Evolutionary conservation across 306 rosid genomes (phyloP), one percentile per base, ranked within the genome.

Genomic region (Quercus rubra): DNA sequence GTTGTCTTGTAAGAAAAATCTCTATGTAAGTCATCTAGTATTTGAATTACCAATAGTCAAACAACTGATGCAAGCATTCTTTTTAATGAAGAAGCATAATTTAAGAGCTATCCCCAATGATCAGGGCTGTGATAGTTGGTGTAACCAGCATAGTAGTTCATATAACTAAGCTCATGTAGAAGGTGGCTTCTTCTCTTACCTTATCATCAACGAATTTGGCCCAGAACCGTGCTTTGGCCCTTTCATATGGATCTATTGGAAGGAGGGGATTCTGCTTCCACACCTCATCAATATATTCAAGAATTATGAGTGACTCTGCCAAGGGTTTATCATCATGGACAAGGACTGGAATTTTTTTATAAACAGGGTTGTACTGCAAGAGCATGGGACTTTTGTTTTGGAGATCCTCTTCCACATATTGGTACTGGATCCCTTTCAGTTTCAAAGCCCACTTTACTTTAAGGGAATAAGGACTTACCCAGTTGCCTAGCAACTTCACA

Each of bases 261-360:
- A 89, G 87, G 77, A 86, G 81, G n/a, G 89, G 85, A 74, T 80
- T 83, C 27, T 77, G 87, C 70, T 81, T 81, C 87, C 89, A 84
- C 14, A 72, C 77, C 58, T 89, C 90, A 5, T 85, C 89, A 11
- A 86, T 81, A 81, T 82, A 89, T 74, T 86, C 85, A 23, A 86
- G 55, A 61, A 85, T 86, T 51, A 84, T 66, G 13, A 80, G 83
- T 23, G 90, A 89, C 85, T 89, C 90, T 0, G 77, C 79, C 7
- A 85, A 5, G 59, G 90, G 77, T 79, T 83, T 89, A 9, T 85
- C 89, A 0, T 74, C 64, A 68, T 84, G 92, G n/a, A 82, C 86
- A 72, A 86, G 86, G 71, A 89, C 86, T 5, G 90, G 92, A 30
- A 84, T 15, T 71, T 84, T 80, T 38, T 86, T 82, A 38, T 38